These are phyloP conservation scores for Pythium grandisporangium DNA, from an alignment of 352 stramenopile genomes.

Conservation along the genomic window DNA sequence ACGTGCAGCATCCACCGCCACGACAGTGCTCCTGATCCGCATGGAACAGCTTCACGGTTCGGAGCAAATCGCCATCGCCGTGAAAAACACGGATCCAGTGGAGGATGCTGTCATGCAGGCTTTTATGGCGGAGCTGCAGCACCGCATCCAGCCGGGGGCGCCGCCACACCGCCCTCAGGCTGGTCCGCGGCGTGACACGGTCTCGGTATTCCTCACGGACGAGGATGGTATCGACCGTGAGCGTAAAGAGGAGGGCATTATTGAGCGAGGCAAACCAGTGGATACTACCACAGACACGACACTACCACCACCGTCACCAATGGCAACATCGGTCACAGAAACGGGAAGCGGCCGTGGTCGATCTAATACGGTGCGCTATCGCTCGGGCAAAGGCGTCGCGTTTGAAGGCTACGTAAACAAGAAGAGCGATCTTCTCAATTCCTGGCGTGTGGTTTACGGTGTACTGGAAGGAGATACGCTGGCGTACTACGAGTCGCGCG, in stretches of 20 bases:
- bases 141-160: conserved; percentile 43
- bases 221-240: conserved; percentile 15
- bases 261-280: too few species aligned
- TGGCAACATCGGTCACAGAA: background rate
- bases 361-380: conserved; percentile 62
- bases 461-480: conserved; percentile 72
- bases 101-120: conserved; percentile 29
- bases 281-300: background rate
- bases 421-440: conserved; percentile 66
- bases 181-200: conserved; percentile 24
- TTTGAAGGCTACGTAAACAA: conserved; percentile 83
- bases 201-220: conserved; percentile 43
- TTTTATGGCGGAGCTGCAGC: conserved; percentile 48
- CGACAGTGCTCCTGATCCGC: conserved; percentile 43
- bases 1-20: too few species aligned
- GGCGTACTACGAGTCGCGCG: conserved; percentile 68
- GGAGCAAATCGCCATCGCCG: conserved; percentile 48
- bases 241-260: conserved; percentile 8
- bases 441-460: conserved; percentile 70
- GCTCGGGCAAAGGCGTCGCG: conserved; percentile 49
- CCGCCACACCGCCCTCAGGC: conserved; percentile 31
- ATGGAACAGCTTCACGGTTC: conserved; percentile 63
- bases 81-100: conserved; percentile 66
- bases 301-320: background rate
- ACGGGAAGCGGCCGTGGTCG: conserved; percentile 19